Conservation (phyloP, 805 yeast genomes). For the Candida maris region DNA sequence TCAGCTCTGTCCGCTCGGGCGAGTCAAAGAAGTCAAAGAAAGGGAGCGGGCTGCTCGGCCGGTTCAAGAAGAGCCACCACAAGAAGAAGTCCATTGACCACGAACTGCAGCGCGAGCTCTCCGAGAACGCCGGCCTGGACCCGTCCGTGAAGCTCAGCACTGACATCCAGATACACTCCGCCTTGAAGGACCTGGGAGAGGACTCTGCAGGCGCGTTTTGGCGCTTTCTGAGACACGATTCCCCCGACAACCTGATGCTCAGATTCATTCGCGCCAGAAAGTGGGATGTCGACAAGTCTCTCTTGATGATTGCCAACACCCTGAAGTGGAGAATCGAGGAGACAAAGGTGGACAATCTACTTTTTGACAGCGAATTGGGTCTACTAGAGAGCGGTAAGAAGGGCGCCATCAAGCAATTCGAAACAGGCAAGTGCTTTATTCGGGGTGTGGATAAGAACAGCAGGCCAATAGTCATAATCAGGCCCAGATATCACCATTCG, state of each 20-base stretch:
- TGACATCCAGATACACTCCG: constrained; percentile 41
- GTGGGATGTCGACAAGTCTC: constrained; percentile 67
- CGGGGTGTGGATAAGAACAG: constrained; percentile 69
- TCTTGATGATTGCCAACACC: constrained; percentile 70
- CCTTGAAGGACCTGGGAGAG: constrained; percentile 51
- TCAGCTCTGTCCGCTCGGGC: constrained; percentile 28
- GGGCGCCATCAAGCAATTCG: constrained; percentile 54
- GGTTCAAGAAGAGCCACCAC: constrained; percentile 26
- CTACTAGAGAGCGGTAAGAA: constrained; percentile 39
- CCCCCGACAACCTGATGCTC: constrained; percentile 73
- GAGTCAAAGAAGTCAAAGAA: constrained; percentile 30
- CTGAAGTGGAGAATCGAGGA: constrained; percentile 71
- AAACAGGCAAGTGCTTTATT: constrained; percentile 66
- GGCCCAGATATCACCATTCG: constrained; percentile 74
- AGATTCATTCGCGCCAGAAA: constrained; percentile 85
- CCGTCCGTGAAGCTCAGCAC: constrained; percentile 29
- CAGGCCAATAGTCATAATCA: constrained; percentile 78
- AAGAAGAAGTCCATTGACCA: constrained; percentile 23
- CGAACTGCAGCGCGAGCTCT: constrained; percentile 16
- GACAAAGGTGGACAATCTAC: constrained; percentile 54
- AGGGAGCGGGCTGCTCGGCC: constrained; percentile 24
- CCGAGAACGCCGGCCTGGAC: constrained; percentile 22
- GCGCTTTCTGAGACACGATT: constrained; percentile 66
- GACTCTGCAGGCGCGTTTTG: constrained; percentile 52
- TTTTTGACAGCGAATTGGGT: constrained; percentile 71